phyloP scores from a whole-genome alignment of 352 stramenopile species.

The Chrysophaeum taylorii region DNA sequence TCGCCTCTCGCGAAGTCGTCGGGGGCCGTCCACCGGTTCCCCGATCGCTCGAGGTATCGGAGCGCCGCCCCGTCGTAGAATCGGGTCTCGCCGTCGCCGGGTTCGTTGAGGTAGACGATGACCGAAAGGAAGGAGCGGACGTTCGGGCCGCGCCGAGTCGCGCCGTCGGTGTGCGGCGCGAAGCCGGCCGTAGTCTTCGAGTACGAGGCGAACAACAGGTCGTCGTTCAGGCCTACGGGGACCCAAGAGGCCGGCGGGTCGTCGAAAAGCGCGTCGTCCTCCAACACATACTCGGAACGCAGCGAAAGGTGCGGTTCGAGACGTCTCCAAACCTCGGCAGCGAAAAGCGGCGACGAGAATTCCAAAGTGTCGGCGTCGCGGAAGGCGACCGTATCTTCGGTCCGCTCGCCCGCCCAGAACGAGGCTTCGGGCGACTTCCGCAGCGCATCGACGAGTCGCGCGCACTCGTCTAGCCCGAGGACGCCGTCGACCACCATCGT shows the following conservation, averaged over 20 bases:
- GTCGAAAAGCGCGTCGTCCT: neutral
- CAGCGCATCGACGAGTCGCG: neutral
- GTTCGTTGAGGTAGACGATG: conserved; percentile 13
- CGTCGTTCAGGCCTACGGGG: neutral
- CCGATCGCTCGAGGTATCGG: neutral
- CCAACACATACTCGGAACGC: neutral
- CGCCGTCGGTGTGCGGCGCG: conserved; percentile 6
- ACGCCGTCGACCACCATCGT: conserved; percentile 1
- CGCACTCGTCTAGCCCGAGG: neutral
- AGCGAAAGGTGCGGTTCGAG: neutral
- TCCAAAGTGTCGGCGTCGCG: conserved; percentile 7
- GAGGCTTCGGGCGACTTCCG: neutral
- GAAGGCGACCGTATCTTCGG: neutral
- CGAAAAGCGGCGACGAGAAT: neutral
- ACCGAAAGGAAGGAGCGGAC: neutral
- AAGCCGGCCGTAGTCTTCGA: too few relatives aligned
- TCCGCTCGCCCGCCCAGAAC: conserved; percentile 15
- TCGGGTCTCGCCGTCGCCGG: neutral
- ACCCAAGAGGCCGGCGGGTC: neutral
- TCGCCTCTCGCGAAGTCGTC: neutral
- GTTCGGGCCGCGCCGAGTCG: neutral
- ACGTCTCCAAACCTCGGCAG: neutral
- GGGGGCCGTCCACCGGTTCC: neutral
- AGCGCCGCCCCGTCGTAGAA: neutral
- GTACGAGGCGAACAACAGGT: conserved; percentile 6